Percentiles rank a stretch among this genome's conserved stretches.
Conservation (phyloP, 2,329 filamentous ascomycete genomes). For the Pseudodiploospora longispora region DNA sequence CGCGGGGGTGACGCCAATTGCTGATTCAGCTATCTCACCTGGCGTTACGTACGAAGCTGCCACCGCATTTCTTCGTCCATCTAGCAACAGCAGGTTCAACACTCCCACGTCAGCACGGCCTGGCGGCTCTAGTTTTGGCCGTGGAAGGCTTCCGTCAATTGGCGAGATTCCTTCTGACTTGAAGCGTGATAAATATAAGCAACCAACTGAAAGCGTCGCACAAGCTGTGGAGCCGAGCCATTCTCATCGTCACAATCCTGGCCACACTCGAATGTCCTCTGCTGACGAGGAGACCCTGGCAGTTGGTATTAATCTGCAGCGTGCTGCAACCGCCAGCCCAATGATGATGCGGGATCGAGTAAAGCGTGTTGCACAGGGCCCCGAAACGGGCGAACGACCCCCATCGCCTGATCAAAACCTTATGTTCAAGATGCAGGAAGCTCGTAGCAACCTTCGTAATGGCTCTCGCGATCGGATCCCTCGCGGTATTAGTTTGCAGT, state of each 20-base stretch:
- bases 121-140: constrained; percentile 51
- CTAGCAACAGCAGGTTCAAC: constrained; percentile 59
- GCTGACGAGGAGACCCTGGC: constrained; percentile 34
- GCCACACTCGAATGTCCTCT: constrained; percentile 29
- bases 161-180: constrained; percentile 45
- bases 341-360: constrained; percentile 50
- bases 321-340: constrained; percentile 60
- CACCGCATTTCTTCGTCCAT: constrained; percentile 60
- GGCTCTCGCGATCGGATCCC: constrained; percentile 74
- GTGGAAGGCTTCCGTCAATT: constrained; percentile 67
- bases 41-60: constrained; percentile 52
- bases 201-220: constrained; percentile 14
- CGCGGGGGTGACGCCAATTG: constrained; percentile 80
- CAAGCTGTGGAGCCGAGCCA: constrained; percentile 19
- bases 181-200: constrained; percentile 20
- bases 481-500: constrained; percentile 56
- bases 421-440: constrained; percentile 53
- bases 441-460: constrained; percentile 52
- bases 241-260: constrained; percentile 12
- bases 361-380: constrained; percentile 24
- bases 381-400: constrained; percentile 34
- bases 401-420: constrained; percentile 55
- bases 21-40: constrained; percentile 60
- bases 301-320: constrained; percentile 43
- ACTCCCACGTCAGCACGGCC: constrained; percentile 57